Base-by-base conservation (phyloP, 805 yeast species). In the Ogataea nakhonphanomensis region DNA sequence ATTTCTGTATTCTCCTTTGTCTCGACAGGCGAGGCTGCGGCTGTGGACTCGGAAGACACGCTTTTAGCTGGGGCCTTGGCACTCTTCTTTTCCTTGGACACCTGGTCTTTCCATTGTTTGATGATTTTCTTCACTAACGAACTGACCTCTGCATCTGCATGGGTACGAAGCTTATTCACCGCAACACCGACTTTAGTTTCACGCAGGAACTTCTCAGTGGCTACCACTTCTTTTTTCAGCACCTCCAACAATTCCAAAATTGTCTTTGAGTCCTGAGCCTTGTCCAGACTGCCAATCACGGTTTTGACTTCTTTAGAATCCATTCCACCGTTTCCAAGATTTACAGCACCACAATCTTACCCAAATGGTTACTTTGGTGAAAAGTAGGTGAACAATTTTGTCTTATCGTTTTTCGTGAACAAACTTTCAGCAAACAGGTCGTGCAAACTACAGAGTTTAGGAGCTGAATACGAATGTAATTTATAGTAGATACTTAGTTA, bases 121-220 rank as follows among this genome's bases (percentile, higher is more conserved):
- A 93, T 89, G 67, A 90, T 85, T 51, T 78, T 79, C 61, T 85
- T 86, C 26, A 91, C 98, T 29, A 84, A 65, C 2, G 72, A 64
- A 9, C 82, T 70, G 33, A 93, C 74, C 51, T 89, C 95, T 15
- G 74, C 46, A 61, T 84, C 86, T 23, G 65, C 57, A 33, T 80
- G 78, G 7, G 85, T 66, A 49, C 95, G 78, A 55, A 84, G 78
- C 63, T 87, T 89, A 67, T 93, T 93, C 30, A 93, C 97, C 7
- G 90, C 91, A 12, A 93, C 91, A 49, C 99, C 99, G n/a, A 93
- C 91, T 62, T 88, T 89, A 7, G 99, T 93, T 56, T 91, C 95
- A 55, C 97, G 76, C 37, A 91, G 70, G 25, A 91, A 69, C 58
- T 80, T 77, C 58, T 91, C 98, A 1, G 95, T 81, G 8, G 98